These are phyloP conservation scores for Bonia amplexicaulis DNA, from an alignment of 176 grass and related monocot species.

Conservation along the genomic window DNA sequence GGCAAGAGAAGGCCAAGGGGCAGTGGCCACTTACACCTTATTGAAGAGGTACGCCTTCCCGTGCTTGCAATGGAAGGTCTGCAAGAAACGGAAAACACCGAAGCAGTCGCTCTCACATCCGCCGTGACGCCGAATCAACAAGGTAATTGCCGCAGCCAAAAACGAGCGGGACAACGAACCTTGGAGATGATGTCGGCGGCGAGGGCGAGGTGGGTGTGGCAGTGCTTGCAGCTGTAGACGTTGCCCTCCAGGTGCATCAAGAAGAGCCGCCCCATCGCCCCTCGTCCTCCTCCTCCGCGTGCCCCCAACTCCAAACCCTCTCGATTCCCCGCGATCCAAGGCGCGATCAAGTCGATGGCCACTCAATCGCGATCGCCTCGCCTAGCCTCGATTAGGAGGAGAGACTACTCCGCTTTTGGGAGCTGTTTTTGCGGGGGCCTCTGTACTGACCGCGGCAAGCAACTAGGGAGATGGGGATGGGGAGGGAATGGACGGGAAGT, in stretches of 20 bases:
- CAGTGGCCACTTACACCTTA: conserved; percentile 67
- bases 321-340: not conserved
- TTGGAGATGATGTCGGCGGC: conserved; percentile 71
- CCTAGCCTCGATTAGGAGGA: conserved; percentile 13
- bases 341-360: not conserved
- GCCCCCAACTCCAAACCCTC: not conserved
- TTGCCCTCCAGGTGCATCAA: conserved; percentile 65
- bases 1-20: not conserved
- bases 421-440: not conserved
- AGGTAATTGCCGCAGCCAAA: not conserved
- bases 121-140: not conserved
- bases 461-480: too few species aligned
- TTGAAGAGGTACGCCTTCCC: conserved; percentile 96
- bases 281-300: not conserved
- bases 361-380: conserved; percentile 22
- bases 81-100: conserved; percentile 32
- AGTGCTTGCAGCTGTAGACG: conserved; percentile 93
- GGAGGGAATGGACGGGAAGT: too few species aligned
- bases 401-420: not conserved
- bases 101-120: not conserved
- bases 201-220: conserved; percentile 57
- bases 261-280: conserved; percentile 69
- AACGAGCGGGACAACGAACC: conserved; percentile 9
- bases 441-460: not conserved
- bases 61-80: conserved; percentile 82